A percentile compares a stretch with the other conserved stretches of the same genome.
phyloP scores from a whole-genome alignment of 257 asterid genomes.

The Craterostigma plantagineum region DNA sequence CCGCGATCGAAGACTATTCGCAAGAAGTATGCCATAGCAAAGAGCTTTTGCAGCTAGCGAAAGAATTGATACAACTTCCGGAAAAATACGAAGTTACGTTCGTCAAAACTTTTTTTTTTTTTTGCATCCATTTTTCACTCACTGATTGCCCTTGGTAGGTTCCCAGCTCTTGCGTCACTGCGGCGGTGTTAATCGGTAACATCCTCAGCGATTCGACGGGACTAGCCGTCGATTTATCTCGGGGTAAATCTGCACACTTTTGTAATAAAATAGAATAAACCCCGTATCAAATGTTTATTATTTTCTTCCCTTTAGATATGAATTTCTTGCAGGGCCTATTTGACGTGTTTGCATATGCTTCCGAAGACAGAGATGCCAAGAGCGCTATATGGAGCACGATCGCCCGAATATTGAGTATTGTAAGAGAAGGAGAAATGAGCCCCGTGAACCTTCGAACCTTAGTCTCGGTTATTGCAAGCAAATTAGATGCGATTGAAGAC shows the following conservation, averaged over 20 bases:
- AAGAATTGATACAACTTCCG: constrained; percentile 49
- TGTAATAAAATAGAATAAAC: no score
- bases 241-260: constrained; percentile 21
- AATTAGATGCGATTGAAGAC: constrained; percentile 46
- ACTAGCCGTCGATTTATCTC: constrained; percentile 36
- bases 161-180: constrained; percentile 63
- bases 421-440: constrained; percentile 28
- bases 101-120: constrained; percentile 11
- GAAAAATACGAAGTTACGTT: constrained; percentile 58
- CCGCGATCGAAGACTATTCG: constrained; percentile 45
- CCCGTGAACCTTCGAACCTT: constrained; percentile 23
- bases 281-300: constrained; percentile 5
- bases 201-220: constrained; percentile 42
- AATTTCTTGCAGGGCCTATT: constrained; percentile 53
- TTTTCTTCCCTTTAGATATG: constrained; percentile 30
- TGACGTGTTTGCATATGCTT: constrained; percentile 51
- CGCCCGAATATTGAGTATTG: constrained; percentile 32
- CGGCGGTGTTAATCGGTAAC: constrained; percentile 63
- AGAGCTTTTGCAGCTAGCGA: constrained; percentile 38
- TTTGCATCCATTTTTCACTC: no score
- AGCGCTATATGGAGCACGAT: constrained; percentile 67
- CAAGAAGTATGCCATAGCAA: constrained; percentile 29
- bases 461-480: constrained; percentile 40
- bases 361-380: constrained; percentile 47
- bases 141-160: constrained; percentile 27